These are phyloP conservation scores for Salix caprea DNA, from an alignment of 345 rosid species.

Conservation along the genomic window DNA sequence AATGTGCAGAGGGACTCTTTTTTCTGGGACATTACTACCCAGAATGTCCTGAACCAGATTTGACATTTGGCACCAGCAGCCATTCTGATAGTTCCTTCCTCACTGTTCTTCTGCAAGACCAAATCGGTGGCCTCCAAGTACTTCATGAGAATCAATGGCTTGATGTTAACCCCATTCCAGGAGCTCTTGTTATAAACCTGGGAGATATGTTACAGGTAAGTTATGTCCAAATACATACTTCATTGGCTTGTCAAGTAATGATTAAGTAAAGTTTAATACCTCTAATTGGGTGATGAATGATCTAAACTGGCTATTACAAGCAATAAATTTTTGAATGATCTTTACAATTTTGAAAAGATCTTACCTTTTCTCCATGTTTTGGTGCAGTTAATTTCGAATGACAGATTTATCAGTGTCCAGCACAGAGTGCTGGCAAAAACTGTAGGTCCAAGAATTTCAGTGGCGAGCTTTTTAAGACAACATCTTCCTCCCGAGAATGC, in stretches of 20 bases:
- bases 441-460: slow-evolving; percentile 6
- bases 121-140: slow-evolving; percentile 6
- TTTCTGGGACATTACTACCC: slow-evolving; percentile 3
- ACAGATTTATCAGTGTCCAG: neutral
- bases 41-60: slow-evolving; percentile 6
- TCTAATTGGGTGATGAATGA: too few species aligned
- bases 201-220: slow-evolving; percentile 8
- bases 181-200: slow-evolving; percentile 2
- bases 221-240: neutral
- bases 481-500: neutral
- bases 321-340: too few species aligned
- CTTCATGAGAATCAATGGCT: slow-evolving; percentile 2
- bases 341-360: too few species aligned
- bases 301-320: too few species aligned
- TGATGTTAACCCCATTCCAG: neutral
- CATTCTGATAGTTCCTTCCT: slow-evolving; percentile 6
- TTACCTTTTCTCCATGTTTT: neutral
- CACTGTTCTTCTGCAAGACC: slow-evolving; percentile 6
- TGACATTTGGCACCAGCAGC: neutral
- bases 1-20: neutral
- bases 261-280: too few species aligned
- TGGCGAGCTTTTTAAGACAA: neutral
- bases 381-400: slow-evolving; percentile 5
- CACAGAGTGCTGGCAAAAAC: neutral
- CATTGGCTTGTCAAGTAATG: too few species aligned